Evolutionary conservation across 208 protist species (phyloP).

Genomic region (Lotmaria passim): DNA sequence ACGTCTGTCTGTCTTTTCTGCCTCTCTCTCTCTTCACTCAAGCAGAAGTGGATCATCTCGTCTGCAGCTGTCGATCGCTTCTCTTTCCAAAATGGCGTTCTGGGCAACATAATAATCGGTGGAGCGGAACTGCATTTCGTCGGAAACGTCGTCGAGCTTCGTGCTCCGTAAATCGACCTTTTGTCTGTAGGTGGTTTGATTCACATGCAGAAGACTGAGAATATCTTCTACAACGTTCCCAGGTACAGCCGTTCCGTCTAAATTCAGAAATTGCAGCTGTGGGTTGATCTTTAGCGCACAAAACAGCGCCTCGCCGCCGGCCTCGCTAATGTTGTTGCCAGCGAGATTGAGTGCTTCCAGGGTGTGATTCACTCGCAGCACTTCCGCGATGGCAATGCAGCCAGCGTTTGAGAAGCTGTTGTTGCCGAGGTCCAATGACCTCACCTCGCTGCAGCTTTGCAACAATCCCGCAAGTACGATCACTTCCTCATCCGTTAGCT

Average conservation of each 20-base stretch:
- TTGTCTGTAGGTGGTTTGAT: conserved; percentile 58
- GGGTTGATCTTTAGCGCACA: conserved; percentile 83
- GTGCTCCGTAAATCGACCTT: conserved; percentile 60
- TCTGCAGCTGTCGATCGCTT: conserved; percentile 55
- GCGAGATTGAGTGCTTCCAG: conserved; percentile 79
- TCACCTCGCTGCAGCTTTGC: conserved; percentile 45
- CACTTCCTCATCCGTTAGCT: conserved; percentile 74
- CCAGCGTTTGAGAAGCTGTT: conserved; percentile 79
- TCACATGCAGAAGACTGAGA: conserved; percentile 81
- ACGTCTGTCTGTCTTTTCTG: too few relatives aligned
- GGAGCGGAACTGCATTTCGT: conserved; percentile 68
- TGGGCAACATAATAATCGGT: conserved; percentile 79
- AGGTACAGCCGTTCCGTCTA: conserved; percentile 65
- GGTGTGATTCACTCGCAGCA: conserved; percentile 76
- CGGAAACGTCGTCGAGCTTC: conserved; percentile 56
- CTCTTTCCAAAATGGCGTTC: conserved; percentile 47
- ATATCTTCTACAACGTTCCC: conserved; percentile 74
- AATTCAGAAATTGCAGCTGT: conserved; percentile 63
- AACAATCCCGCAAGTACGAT: conserved; percentile 63
- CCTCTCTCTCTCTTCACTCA: conserved; percentile 14
- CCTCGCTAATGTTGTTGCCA: conserved; percentile 69
- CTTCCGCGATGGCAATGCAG: conserved; percentile 74
- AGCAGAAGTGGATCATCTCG: conserved; percentile 33
- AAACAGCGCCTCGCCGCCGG: conserved; percentile 76
- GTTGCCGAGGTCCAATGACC: conserved; percentile 69